Conservation (phyloP, 345 rosid species). For the Theobroma cacao region DNA sequence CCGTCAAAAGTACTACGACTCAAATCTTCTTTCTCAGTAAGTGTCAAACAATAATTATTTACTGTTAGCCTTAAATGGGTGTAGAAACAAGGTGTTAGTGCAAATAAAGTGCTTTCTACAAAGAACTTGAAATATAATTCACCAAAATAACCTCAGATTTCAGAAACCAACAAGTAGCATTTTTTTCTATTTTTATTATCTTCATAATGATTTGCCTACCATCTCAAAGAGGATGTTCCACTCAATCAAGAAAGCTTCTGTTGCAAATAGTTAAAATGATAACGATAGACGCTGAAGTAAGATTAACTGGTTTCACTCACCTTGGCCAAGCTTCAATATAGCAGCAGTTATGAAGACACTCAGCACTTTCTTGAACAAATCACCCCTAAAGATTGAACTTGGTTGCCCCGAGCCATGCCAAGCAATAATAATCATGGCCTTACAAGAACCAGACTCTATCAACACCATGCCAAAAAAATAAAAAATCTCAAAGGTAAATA, state of each 20-base stretch:
- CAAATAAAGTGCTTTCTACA: not conserved
- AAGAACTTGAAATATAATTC: not conserved
- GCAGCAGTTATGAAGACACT: slow-evolving; percentile 97
- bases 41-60: not conserved
- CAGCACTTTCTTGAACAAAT: slow-evolving; percentile 78
- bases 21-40: not conserved
- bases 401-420: slow-evolving; percentile 81
- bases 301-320: slow-evolving; percentile 31
- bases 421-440: slow-evolving; percentile 96
- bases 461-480: slow-evolving; percentile 19
- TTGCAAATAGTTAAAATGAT: not conserved
- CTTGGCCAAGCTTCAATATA: slow-evolving; percentile 95
- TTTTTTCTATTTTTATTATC: not conserved
- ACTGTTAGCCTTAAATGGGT: not conserved
- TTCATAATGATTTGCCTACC: not conserved
- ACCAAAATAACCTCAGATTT: not conserved
- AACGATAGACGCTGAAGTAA: not conserved
- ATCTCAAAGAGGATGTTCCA: not conserved
- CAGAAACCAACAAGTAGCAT: not conserved
- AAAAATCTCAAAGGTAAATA: not conserved
- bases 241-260: not conserved
- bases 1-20: not conserved
- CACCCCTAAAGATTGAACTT: slow-evolving; percentile 46
- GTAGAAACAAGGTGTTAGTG: not conserved
- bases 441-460: slow-evolving; percentile 24